These are phyloP conservation scores for Xylariomycetidae sp. DNA, from an alignment of 2,329 filamentous ascomycete genomes.

Conservation along the genomic window DNA sequence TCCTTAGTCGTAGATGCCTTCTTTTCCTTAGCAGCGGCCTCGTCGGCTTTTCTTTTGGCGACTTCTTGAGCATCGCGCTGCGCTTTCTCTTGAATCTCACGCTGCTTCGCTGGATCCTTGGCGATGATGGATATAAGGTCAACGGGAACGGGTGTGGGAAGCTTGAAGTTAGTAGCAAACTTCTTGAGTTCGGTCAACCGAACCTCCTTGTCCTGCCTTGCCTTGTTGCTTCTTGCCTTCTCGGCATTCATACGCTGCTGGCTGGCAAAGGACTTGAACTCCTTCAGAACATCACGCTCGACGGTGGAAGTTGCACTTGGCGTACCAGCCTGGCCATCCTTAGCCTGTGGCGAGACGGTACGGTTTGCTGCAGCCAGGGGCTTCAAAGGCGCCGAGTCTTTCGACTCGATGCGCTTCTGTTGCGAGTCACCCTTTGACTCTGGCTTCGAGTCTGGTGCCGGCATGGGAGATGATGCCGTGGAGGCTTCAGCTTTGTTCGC, in stretches of 20 bases:
- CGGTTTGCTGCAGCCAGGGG: constrained; percentile 36
- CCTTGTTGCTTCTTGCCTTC: constrained; percentile 52
- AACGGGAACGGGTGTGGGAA: constrained; percentile 84
- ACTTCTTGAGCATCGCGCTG: constrained; percentile 67
- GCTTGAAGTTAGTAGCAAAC: constrained; percentile 90
- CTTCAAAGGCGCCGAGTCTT: constrained; percentile 22
- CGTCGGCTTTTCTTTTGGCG: constrained; percentile 39
- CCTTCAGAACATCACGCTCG: constrained; percentile 55
- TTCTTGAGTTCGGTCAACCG: constrained; percentile 94
- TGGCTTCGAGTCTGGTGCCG: constrained; percentile 28
- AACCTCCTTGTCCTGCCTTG: constrained; percentile 75
- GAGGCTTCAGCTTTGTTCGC: constrained; percentile 18
- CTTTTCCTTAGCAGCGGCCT: constrained; percentile 46
- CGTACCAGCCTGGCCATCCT: constrained; percentile 32
- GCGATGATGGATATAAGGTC: constrained; percentile 93
- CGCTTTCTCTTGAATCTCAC: constrained; percentile 86
- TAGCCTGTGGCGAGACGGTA: constrained; percentile 34
- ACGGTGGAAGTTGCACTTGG: constrained; percentile 57
- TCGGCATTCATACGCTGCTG: constrained; percentile 52
- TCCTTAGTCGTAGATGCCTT: constrained; percentile 44
- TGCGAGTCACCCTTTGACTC: constrained; percentile 28
- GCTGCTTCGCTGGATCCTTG: constrained; percentile 92
- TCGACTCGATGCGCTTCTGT: constrained; percentile 20
- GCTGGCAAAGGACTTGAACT: constrained; percentile 61
- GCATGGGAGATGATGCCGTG: constrained; percentile 18